phyloP scores from a whole-genome alignment of 345 rosid genomes.

The Ceriops zippeliana region DNA sequence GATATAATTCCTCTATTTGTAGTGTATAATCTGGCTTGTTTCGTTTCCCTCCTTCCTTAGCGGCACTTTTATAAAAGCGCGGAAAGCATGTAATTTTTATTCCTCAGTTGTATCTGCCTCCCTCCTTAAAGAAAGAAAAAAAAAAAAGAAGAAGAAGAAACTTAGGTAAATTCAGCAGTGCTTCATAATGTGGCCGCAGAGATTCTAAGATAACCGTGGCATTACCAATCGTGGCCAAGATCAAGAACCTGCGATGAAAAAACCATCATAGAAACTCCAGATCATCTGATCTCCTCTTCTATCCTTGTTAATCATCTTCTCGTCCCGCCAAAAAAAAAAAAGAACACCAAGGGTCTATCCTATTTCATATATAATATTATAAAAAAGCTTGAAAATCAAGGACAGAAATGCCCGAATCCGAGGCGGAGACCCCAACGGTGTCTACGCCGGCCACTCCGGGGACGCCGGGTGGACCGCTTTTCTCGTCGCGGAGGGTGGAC shows the following conservation, averaged over 20 bases:
- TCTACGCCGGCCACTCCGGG: constrained; percentile 94
- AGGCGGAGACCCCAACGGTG: constrained; percentile 43
- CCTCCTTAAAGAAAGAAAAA: constrained; percentile 12
- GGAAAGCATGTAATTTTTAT: constrained; percentile 42
- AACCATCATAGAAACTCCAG: constrained; percentile 48
- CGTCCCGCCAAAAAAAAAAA: constrained; percentile 14
- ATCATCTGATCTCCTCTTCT: constrained; percentile 49
- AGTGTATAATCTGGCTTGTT: constrained; percentile 34
- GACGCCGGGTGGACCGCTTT: constrained; percentile 88
- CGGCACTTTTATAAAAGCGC: constrained; percentile 47
- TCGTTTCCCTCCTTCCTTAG: constrained; percentile 38
- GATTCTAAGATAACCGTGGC: neutral
- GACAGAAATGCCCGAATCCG: constrained; percentile 38
- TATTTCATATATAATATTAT: neutral
- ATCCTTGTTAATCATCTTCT: constrained; percentile 1
- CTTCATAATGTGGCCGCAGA: neutral
- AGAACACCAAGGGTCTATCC: constrained; percentile 1
- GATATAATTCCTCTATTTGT: neutral
- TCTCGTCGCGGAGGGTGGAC: constrained; percentile 67
- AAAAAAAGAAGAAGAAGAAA: constrained; percentile 4
- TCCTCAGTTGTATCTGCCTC: neutral
- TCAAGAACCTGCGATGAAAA: constrained; percentile 40
- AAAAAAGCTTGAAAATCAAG: neutral
- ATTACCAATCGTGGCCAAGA: constrained; percentile 42
- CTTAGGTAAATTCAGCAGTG: neutral